A percentile compares a stretch with the other conserved stretches of the same genome.
phyloP scores from a whole-genome alignment of 257 asterid genomes.

The Solanum chmielewskii region DNA sequence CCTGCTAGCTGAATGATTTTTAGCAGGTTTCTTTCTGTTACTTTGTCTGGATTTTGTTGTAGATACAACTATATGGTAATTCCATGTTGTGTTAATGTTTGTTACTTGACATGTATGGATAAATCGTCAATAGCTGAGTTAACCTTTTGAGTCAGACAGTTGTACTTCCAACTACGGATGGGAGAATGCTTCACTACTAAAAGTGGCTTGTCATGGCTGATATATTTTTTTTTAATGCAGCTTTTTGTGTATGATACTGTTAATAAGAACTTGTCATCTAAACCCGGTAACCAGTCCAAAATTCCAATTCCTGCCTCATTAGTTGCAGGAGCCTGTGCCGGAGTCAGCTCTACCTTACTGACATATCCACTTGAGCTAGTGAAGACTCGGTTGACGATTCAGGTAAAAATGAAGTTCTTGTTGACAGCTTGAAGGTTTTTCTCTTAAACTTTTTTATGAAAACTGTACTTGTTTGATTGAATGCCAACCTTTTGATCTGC shows the following conservation, averaged over 20 bases:
- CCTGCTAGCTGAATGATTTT: not conserved
- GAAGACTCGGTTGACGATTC: conserved; percentile 85
- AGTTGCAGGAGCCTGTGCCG: conserved; percentile 94
- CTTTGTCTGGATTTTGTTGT: not conserved
- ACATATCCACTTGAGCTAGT: conserved; percentile 93
- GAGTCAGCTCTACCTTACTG: conserved; percentile 81
- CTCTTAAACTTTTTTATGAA: not conserved
- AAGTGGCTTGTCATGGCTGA: not conserved
- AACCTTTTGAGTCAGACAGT: not conserved
- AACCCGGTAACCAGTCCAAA: conserved; percentile 50
- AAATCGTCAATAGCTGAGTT: not conserved
- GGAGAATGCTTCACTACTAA: not conserved
- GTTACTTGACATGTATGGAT: not conserved
- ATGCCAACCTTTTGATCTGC: conserved; percentile 1
- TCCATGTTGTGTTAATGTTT: not conserved
- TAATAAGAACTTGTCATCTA: conserved; percentile 67
- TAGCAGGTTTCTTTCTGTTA: not conserved
- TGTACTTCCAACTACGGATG: not conserved
- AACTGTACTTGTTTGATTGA: not conserved
- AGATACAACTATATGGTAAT: not conserved
- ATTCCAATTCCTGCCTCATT: conserved; percentile 71
- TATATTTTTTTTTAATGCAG: conserved; percentile 19
- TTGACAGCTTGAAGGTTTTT: not conserved
- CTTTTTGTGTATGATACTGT: conserved; percentile 81
- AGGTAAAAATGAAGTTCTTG: conserved; percentile 32